Evolutionary conservation across 345 rosid genomes (phyloP), one percentile per base, ranked within the genome.

Genomic region (Euphorbia lathyris): DNA sequence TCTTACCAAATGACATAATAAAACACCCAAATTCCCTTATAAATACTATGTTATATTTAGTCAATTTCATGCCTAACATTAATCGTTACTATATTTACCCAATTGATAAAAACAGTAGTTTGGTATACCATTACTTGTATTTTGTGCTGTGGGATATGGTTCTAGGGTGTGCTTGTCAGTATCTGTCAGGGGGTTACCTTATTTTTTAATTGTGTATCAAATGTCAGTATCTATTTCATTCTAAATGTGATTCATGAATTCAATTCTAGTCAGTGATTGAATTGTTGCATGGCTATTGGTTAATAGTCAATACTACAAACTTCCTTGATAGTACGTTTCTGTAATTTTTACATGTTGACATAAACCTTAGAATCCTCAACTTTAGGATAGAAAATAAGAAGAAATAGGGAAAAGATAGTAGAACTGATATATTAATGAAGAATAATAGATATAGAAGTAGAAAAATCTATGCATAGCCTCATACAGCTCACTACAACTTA

Each of bases 51-150:
- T n/a, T n/a, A n/a, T n/a, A n/a, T n/a, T n/a, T n/a, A n/a, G n/a
- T n/a, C n/a, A n/a, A n/a, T n/a, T n/a, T n/a, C n/a, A n/a, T n/a
- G n/a, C n/a, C n/a, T n/a, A n/a, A n/a, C n/a, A n/a, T 76, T 10
- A 75, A 47, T 14, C 74, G 74, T n/a, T 63, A 57, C 70, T 69
- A 68, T 58, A 75, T 75, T 7, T 63, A 50, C 65, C 77, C 77
- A 0, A 32, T 62, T 19, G 77, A 68, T 42, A 51, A 45, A 4
- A 45, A 19, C 70, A 30, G 51, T 20, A 26, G 12, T 1, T 50
- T 42, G 13, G 23, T 1, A 5, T 75, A 68, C 66, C 78, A 75
- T 43, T 75, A 7, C 27, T 75, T 73, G 12, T 75, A 53, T 12
- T 68, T 50, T 16, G 22, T 42, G 23, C 23, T 68, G 5, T 66